phyloP scores from a whole-genome alignment of 768 basidiomycete species.

The Phaeotremella skinneri region DNA sequence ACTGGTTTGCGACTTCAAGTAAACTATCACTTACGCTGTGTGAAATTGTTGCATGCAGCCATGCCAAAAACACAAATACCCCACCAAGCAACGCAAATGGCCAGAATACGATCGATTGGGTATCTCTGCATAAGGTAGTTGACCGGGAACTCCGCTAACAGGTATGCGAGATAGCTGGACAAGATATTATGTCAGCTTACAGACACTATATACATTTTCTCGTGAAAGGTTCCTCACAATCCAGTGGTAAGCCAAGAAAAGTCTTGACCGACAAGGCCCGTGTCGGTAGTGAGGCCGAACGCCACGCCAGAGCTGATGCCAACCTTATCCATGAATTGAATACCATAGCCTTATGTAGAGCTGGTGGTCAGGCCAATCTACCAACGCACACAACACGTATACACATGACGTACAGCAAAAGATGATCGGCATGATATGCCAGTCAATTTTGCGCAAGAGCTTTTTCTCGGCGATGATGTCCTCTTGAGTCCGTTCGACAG shows the following conservation, averaged over 20 bases:
- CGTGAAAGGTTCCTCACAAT: neutral
- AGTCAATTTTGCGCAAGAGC: neutral
- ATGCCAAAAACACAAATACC: conserved; percentile 4
- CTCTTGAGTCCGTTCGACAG: too few relatives aligned
- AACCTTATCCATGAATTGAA: too few relatives aligned
- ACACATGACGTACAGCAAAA: neutral
- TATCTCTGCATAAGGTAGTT: conserved; percentile 4
- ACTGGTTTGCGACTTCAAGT: neutral
- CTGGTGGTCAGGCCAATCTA: neutral
- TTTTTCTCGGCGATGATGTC: too few relatives aligned
- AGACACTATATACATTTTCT: too few relatives aligned
- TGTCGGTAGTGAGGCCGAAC: conserved; percentile 1
- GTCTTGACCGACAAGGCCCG: conserved; percentile 1
- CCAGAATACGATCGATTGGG: neutral
- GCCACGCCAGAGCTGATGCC: neutral
- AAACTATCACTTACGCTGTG: neutral
- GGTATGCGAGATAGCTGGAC: neutral
- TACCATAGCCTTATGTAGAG: neutral
- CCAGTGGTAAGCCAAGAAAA: neutral
- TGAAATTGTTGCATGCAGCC: conserved; percentile 5
- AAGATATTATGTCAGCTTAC: neutral
- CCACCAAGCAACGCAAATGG: neutral
- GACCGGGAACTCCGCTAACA: neutral
- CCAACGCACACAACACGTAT: neutral
- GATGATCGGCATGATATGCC: neutral